Conservation (phyloP, 108 stramenopile genomes). For the Skeletonema tropicum region DNA sequence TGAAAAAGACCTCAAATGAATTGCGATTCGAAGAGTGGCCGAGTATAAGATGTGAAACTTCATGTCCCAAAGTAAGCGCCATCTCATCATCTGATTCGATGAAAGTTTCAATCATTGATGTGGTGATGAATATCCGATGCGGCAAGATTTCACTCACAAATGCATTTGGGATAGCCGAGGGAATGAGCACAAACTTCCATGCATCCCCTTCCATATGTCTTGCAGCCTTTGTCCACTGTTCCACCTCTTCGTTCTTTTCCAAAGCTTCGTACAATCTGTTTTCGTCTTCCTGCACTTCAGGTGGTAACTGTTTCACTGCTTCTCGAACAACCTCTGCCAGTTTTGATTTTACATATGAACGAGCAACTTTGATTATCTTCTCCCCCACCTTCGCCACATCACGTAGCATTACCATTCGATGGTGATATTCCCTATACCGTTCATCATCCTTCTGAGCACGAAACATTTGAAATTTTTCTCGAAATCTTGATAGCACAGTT, state of each 20-base stretch:
- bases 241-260: constrained; percentile 34
- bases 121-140: constrained; percentile 84
- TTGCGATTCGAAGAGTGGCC: constrained; percentile 73
- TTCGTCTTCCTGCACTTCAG: constrained; percentile 41
- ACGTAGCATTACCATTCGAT: constrained; percentile 35
- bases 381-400: constrained; percentile 58
- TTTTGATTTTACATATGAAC: constrained; percentile 67
- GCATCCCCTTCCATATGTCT: constrained; percentile 40
- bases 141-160: constrained; percentile 88
- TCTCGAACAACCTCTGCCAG: constrained; percentile 51
- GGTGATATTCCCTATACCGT: constrained; percentile 19
- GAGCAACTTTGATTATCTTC: constrained; percentile 78
- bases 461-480: constrained; percentile 5
- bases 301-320: constrained; percentile 35
- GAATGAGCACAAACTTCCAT: constrained; percentile 67
- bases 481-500: constrained; percentile 23
- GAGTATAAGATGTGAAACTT: constrained; percentile 74
- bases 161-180: constrained; percentile 75
- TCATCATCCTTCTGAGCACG: constrained; percentile 8
- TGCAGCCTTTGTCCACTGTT: constrained; percentile 38
- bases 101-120: constrained; percentile 66
- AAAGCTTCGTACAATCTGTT: constrained; percentile 29
- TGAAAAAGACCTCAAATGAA: constrained; percentile 62
- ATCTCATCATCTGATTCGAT: constrained; percentile 81
- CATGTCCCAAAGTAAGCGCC: constrained; percentile 84